Percentiles rank a stretch among this genome's conserved stretches.
phyloP scores from a whole-genome alignment of 1,284 basidiomycete species.

The Lignosus rhinocerotis region DNA sequence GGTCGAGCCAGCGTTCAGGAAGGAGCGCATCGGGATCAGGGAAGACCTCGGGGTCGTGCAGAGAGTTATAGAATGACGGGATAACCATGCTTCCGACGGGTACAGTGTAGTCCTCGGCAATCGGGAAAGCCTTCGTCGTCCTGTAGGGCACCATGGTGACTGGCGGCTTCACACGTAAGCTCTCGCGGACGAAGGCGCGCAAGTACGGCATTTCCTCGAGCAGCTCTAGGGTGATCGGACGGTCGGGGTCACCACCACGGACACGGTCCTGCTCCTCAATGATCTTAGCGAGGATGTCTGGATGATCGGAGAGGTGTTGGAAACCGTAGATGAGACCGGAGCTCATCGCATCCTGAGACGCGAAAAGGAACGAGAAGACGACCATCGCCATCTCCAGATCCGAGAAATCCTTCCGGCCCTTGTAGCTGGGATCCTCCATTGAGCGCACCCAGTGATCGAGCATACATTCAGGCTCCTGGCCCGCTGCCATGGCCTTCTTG shows the following conservation, averaged over 20 bases:
- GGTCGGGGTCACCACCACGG: constrained; percentile 77
- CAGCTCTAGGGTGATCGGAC: constrained; percentile 86
- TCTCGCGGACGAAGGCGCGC: constrained; percentile 91
- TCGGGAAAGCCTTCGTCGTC: constrained; percentile 88
- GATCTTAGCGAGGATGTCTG: constrained; percentile 87
- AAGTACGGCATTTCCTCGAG: constrained; percentile 94
- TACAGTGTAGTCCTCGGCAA: constrained; percentile 88
- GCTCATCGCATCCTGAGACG: constrained; percentile 98
- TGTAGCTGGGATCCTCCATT: constrained; percentile 70
- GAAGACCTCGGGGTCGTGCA: constrained; percentile 90
- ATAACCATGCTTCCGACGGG: constrained; percentile 94
- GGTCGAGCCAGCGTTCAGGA: constrained; percentile 94
- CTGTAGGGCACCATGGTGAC: constrained; percentile 97
- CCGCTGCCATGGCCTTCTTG: constrained; percentile 84
- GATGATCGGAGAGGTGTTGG: constrained; percentile 94
- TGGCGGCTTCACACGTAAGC: constrained; percentile 86
- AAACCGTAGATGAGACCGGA: constrained; percentile 92
- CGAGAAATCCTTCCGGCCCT: constrained; percentile 85
- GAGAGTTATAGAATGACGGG: constrained; percentile 93
- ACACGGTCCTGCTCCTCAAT: constrained; percentile 89
- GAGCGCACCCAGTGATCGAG: constrained; percentile 90
- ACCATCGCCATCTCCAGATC: constrained; percentile 98
- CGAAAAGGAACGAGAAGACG: constrained; percentile 95
- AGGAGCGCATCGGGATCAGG: constrained; percentile 83
- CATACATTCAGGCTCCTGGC: constrained; percentile 85